A percentile compares a stretch with the other conserved stretches of the same genome.
phyloP scores from a whole-genome alignment of 192 early-diverging fungal genomes.

The Entophlyctis luteolus region DNA sequence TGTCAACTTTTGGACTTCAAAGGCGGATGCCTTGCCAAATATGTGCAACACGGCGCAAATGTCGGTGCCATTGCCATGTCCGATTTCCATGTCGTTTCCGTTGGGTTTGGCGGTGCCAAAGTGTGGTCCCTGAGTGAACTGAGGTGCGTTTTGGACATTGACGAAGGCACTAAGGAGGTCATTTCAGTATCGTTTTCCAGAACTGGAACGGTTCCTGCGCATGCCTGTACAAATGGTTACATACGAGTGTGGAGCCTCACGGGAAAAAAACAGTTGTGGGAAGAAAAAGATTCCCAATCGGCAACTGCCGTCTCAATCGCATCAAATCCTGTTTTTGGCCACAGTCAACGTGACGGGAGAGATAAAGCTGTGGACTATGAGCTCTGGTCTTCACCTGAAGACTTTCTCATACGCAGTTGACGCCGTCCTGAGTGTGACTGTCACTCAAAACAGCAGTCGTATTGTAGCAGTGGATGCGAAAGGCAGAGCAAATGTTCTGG shows the following conservation, averaged over 20 bases:
- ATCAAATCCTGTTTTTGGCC: neutral
- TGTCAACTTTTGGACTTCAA: slow-evolving; percentile 13
- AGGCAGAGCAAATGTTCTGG: neutral
- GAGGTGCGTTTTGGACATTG: neutral
- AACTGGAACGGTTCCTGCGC: neutral
- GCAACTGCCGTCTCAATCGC: neutral
- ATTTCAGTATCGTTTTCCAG: neutral
- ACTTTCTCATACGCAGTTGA: neutral
- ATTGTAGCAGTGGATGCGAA: neutral
- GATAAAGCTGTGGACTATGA: neutral
- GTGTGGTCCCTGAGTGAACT: neutral
- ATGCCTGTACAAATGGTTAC: neutral
- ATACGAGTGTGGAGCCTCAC: neutral
- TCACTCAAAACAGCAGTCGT: neutral
- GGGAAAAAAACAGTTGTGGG: neutral
- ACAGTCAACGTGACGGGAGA: neutral
- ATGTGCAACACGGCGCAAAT: neutral
- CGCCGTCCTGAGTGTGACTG: neutral
- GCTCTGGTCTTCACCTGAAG: neutral
- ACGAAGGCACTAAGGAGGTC: neutral
- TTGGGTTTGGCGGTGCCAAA: neutral
- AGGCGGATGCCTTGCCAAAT: neutral
- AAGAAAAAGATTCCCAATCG: neutral
- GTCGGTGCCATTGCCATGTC: neutral
- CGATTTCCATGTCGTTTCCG: neutral